Base-by-base conservation (phyloP, 345 rosid genomes). In the Psidium guajava region DNA sequence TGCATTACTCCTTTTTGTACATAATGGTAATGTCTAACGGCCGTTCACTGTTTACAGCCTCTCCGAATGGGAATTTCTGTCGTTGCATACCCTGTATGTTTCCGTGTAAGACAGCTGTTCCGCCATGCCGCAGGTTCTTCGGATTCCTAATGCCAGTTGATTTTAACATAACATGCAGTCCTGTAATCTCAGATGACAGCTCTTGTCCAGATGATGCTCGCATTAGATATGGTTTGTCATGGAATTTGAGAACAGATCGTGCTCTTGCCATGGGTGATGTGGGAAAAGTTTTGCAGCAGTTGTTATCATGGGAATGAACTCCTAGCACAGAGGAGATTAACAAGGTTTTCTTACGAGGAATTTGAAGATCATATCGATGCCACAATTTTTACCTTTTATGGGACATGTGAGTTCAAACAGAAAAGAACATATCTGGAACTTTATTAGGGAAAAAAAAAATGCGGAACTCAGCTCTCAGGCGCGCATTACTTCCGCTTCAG, bases 1-100 rank as follows among this genome's bases (percentile, higher is more conserved):
- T 32, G 75, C 75, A 32, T 32, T 69, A 32, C 77, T 16, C 32
- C 77, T 69, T 69, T 64, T 36, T 8, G 77, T 69, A 69, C 47
- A 69, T 69, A 32, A 69, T 16, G 77, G 77, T 32, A 32, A 32
- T 32, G 77, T 32, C 11, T 16, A 69, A 32, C 44, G 44, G 77
- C 44, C 32, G 77, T 69, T 69, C 47, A 32, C 47, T 32, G 24
- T 69, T 2, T 32, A 32, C 8, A 32, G 77, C 36, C 77, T 69
- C 18, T 69, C 47, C 9, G 24, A 69, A 18, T 69, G 92, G 92
- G 91, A 90, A 69, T 93, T 91, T 47, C 0, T 21, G 91, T 54
- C 91, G 94, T 42, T 49, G 89, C 90, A 85, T 92, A 81, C 91
- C 92, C 28, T 83, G 92, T 83, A 94, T 92, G n/a, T 83, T 86